Evolutionary conservation across 495 filamentous ascomycete species (phyloP).

Genomic region (Xylaria venustula): DNA sequence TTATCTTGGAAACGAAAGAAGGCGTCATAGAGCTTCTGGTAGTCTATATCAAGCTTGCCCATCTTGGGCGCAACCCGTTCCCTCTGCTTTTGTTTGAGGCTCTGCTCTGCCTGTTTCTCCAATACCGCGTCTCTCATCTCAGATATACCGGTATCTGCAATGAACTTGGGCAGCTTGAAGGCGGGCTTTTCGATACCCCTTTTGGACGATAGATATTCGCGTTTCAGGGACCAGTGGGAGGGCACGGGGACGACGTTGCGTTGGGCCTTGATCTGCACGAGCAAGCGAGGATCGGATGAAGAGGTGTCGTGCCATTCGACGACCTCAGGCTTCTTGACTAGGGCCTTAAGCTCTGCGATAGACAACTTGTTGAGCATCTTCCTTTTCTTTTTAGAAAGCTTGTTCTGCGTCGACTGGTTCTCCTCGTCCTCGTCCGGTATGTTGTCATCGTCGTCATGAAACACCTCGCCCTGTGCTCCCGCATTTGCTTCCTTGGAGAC

Average conservation of each 20-base stretch:
- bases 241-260: conserved; percentile 96
- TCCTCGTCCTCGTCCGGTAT: conserved; percentile 86
- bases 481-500: conserved; percentile 63
- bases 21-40: conserved; percentile 94
- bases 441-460: conserved; percentile 81
- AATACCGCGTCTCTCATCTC: conserved; percentile 97
- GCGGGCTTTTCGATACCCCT: conserved; percentile 92
- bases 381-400: conserved; percentile 87
- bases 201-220: conserved; percentile 95
- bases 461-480: conserved; percentile 82
- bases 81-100: conserved; percentile 90
- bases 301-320: conserved; percentile 98
- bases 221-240: conserved; percentile 88
- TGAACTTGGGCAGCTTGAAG: conserved; percentile 93
- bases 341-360: conserved; percentile 89
- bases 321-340: conserved; percentile 87
- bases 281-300: conserved; percentile 82
- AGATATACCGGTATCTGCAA: conserved; percentile 93
- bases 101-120: conserved; percentile 90
- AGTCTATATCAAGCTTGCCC: conserved; percentile 97
- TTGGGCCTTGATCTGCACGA: conserved; percentile 92
- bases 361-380: conserved; percentile 90
- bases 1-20: conserved; percentile 98
- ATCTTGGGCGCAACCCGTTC: conserved; percentile 95
- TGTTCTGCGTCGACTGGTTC: conserved; percentile 57